Conservation (phyloP, 202 grass and related monocot genomes). For the Setaria italica region DNA sequence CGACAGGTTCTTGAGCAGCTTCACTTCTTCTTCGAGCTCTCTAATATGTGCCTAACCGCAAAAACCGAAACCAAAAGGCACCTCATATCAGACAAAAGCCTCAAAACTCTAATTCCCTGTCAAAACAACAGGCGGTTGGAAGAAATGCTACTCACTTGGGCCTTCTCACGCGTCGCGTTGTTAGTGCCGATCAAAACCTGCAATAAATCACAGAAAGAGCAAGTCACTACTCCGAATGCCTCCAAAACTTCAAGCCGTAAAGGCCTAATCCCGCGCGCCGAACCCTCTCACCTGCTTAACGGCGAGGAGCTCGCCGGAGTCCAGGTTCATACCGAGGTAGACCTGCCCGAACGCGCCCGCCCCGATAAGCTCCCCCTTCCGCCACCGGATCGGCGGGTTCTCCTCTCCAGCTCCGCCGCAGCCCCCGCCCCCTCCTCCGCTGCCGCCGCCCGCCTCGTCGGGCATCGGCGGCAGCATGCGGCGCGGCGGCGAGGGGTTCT, state of each 20-base stretch:
- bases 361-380: slow-evolving; percentile 93
- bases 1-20: slow-evolving; percentile 87
- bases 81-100: slow-evolving; percentile 5
- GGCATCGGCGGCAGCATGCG: slow-evolving; percentile 52
- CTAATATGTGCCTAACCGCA: slow-evolving; percentile 75
- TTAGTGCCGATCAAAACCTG: slow-evolving; percentile 88
- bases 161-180: slow-evolving; percentile 86
- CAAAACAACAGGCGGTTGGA: neutral
- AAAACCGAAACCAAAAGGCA: slow-evolving; percentile 6
- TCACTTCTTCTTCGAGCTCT: slow-evolving; percentile 99
- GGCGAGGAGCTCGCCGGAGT: slow-evolving; percentile 94
- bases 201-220: slow-evolving; percentile 33
- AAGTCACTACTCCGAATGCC: slow-evolving; percentile 12
- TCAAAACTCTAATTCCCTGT: slow-evolving; percentile 10
- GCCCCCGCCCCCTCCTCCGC: neutral
- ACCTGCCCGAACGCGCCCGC: slow-evolving; percentile 91
- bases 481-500: slow-evolving; percentile 65
- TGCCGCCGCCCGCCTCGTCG: neutral
- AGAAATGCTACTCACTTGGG: slow-evolving; percentile 72
- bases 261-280: slow-evolving; percentile 13
- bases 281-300: slow-evolving; percentile 73
- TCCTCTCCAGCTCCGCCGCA: slow-evolving; percentile 45
- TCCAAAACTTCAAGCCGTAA: neutral
- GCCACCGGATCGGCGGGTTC: slow-evolving; percentile 77
- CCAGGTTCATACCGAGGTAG: slow-evolving; percentile 98